Evolutionary conservation across 1,284 basidiomycete genomes (phyloP).

Genomic region (Volvariella surrecta): DNA sequence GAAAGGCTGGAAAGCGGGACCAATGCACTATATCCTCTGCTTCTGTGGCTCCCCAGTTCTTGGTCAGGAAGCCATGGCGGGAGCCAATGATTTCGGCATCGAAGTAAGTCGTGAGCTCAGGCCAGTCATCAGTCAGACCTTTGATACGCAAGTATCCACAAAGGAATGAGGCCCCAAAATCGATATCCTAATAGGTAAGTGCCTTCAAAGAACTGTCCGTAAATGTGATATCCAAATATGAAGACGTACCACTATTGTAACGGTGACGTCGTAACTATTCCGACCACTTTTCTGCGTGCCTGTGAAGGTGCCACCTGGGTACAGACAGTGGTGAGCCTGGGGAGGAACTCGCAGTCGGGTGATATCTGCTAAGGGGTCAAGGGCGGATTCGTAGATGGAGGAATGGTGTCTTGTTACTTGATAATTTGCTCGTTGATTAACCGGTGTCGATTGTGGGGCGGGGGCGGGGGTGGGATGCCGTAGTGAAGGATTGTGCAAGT

Average conservation of each 20-base stretch:
- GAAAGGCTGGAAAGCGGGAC: constrained; percentile 87
- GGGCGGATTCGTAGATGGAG: constrained; percentile 3
- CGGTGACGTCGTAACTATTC: constrained; percentile 79
- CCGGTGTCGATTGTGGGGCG: neutral
- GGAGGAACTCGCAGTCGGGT: constrained; percentile 66
- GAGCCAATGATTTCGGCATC: constrained; percentile 90
- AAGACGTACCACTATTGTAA: constrained; percentile 67
- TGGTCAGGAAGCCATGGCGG: constrained; percentile 82
- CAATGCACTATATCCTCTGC: constrained; percentile 88
- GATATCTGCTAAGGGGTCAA: constrained; percentile 59
- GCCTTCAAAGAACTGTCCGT: constrained; percentile 5
- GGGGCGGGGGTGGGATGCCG: neutral
- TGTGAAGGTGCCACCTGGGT: constrained; percentile 70
- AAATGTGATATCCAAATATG: constrained; percentile 5
- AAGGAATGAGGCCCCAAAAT: constrained; percentile 70
- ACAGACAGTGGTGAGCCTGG: constrained; percentile 72
- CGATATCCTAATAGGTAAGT: constrained; percentile 57
- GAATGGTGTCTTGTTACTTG: too few relatives aligned
- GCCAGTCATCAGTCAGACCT: constrained; percentile 85
- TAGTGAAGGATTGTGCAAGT: neutral
- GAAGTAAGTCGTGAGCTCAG: constrained; percentile 88
- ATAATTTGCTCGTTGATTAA: too few relatives aligned
- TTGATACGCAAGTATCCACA: constrained; percentile 88
- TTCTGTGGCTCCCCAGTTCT: constrained; percentile 80
- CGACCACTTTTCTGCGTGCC: constrained; percentile 81